phyloP scores from a whole-genome alignment of 352 stramenopile genomes.

The Phytopythium kandeliae region DNA sequence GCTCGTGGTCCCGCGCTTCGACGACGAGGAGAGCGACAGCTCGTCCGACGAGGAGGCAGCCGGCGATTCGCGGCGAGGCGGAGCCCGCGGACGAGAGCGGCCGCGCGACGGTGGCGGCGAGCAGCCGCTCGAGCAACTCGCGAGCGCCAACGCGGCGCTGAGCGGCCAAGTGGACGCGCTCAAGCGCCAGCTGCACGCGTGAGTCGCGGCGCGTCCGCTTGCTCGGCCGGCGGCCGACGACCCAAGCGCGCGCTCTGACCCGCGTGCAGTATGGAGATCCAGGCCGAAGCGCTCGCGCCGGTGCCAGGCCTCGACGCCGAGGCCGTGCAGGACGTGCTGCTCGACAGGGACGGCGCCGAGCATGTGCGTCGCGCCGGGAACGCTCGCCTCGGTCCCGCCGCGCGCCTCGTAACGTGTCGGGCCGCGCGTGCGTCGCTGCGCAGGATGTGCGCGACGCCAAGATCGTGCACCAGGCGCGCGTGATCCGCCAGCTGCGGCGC shows the following conservation, averaged over 20 bases:
- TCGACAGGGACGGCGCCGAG: constrained; percentile 49
- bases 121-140: constrained; percentile 56
- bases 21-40: constrained; percentile 59
- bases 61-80: constrained; percentile 16
- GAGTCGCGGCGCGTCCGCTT: neutral
- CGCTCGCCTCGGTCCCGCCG: too few species aligned
- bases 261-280: constrained; percentile 50
- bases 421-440: too few species aligned
- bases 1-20: constrained; percentile 57
- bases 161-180: constrained; percentile 34
- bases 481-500: constrained; percentile 52
- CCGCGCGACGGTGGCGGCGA: too few species aligned
- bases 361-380: constrained; percentile 45
- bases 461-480: constrained; percentile 75
- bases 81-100: constrained; percentile 52
- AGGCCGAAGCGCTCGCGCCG: constrained; percentile 56
- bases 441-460: constrained; percentile 73
- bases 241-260: neutral
- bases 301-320: constrained; percentile 53
- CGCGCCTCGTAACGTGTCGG: too few species aligned
- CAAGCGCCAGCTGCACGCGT: constrained; percentile 61
- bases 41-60: constrained; percentile 13
- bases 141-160: constrained; percentile 49
- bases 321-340: constrained; percentile 48
- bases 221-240: too few species aligned